These are phyloP conservation scores for Plenodomus biglobosus DNA, from an alignment of 2,329 filamentous ascomycete genomes.

Conservation along the genomic window DNA sequence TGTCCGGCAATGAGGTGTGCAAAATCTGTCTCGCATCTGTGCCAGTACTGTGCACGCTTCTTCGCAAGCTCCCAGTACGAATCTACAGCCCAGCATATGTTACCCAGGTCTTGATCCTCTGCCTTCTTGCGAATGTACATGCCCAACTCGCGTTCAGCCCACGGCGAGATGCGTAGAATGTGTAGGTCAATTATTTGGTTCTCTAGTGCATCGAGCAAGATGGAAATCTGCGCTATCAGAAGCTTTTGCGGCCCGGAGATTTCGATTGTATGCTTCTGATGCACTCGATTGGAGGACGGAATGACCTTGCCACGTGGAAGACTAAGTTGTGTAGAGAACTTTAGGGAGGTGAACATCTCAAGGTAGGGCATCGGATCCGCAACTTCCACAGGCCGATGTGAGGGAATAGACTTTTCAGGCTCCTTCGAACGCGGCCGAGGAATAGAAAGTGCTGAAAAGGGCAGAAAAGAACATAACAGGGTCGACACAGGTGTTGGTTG, in stretches of 20 bases:
- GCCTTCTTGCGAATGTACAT: constrained; percentile 52
- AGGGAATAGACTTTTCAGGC: constrained; percentile 51
- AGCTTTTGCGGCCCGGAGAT: constrained; percentile 55
- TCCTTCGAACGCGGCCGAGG: constrained; percentile 25
- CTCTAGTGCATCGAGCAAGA: constrained; percentile 52
- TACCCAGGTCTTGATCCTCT: constrained; percentile 56
- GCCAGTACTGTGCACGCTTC: constrained; percentile 65
- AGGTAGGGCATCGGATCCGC: constrained; percentile 69
- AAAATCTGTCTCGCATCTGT: constrained; percentile 55
- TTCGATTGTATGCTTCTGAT: constrained; percentile 55
- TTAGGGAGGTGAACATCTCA: constrained; percentile 69
- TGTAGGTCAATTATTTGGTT: constrained; percentile 57
- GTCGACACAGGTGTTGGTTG: constrained; percentile 31
- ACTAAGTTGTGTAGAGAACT: constrained; percentile 58
- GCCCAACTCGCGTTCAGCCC: constrained; percentile 61
- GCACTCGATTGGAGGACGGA: constrained; percentile 15
- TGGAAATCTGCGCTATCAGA: constrained; percentile 60
- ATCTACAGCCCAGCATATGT: constrained; percentile 67
- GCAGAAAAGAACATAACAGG: constrained; percentile 46
- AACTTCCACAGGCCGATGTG: constrained; percentile 66
- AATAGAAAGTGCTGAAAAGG: constrained; percentile 35
- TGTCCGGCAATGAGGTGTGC: constrained; percentile 27
- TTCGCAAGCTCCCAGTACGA: constrained; percentile 66
- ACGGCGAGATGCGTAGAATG: constrained; percentile 59
- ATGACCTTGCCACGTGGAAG: constrained; percentile 20